A percentile compares a stretch with the other conserved stretches of the same genome.
phyloP scores from a whole-genome alignment of 202 grass and related monocot species.

The Panicum virgatum region DNA sequence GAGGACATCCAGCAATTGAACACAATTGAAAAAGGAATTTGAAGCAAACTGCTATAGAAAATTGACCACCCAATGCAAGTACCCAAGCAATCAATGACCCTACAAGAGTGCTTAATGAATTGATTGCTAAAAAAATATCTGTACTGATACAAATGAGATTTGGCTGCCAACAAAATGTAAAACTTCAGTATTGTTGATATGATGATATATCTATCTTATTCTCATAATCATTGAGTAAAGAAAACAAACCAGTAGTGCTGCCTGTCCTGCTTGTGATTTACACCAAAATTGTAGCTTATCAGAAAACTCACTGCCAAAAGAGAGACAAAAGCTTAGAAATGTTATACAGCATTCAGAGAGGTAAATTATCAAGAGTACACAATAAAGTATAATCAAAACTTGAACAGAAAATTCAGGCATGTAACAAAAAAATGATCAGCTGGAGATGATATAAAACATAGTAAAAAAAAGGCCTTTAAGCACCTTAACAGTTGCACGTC shows the following conservation, averaged over 20 bases:
- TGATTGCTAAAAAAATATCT: conserved; percentile 6
- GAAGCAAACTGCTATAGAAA: conserved; percentile 20
- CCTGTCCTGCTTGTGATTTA: conserved; percentile 52
- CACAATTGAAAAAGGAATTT: neutral
- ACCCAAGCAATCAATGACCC: neutral
- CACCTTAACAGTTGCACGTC: conserved; percentile 87
- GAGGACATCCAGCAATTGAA: conserved; percentile 20
- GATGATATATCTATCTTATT: neutral
- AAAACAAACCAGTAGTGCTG: conserved; percentile 61
- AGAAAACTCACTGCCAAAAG: conserved; percentile 79
- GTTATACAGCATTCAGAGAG: neutral
- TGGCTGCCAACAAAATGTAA: conserved; percentile 10
- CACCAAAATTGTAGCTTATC: conserved; percentile 66
- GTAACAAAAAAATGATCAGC: neutral
- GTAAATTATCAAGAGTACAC: neutral
- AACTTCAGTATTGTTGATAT: conserved; percentile 9
- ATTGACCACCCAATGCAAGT: conserved; percentile 7
- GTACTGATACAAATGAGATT: conserved; percentile 1
- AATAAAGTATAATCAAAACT: conserved; percentile 21
- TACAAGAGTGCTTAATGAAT: neutral
- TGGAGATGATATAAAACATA: neutral
- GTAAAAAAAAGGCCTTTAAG: conserved; percentile 45
- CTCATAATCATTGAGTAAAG: conserved; percentile 1
- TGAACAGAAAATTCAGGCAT: conserved; percentile 20
- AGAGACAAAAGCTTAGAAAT: conserved; percentile 19